Conservation (phyloP, 768 basidiomycete species). For the Ephemerocybe angulata region DNA sequence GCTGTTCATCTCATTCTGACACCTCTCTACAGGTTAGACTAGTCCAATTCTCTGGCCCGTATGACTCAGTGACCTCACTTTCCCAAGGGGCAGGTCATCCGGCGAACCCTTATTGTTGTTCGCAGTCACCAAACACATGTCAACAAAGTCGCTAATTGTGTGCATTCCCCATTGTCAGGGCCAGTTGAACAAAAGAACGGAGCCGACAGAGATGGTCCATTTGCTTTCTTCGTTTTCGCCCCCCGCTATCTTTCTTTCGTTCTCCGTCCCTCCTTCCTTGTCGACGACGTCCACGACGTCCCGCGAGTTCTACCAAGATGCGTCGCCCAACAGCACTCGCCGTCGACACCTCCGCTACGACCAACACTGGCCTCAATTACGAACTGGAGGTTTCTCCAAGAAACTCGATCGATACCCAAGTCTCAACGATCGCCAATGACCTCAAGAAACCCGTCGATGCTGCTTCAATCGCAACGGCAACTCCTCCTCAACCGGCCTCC, state of each 20-base stretch:
- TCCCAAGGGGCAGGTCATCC: no score
- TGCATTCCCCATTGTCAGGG: neutral
- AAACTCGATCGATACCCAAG: conserved; percentile 19
- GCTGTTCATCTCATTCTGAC: no score
- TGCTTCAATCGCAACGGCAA: conserved; percentile 9
- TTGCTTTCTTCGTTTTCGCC: neutral
- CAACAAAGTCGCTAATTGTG: conserved; percentile 3
- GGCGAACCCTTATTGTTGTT: conserved; percentile 2
- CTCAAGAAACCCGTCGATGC: conserved; percentile 1
- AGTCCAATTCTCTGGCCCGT: no score
- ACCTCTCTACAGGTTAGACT: no score
- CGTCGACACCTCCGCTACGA: conserved; percentile 18
- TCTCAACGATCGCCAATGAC: neutral
- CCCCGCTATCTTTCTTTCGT: neutral
- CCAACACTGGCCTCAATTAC: conserved; percentile 15
- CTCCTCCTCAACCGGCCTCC: conserved; percentile 14
- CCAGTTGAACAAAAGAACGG: neutral
- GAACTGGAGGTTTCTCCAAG: conserved; percentile 23
- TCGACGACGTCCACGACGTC: conserved; percentile 3
- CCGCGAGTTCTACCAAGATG: conserved; percentile 10
- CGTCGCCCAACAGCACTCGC: conserved; percentile 21
- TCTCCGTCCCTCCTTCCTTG: neutral
- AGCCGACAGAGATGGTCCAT: neutral
- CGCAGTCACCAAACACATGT: neutral
- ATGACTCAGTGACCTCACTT: no score